Evolutionary conservation across 164 flowering plant genomes (phyloP), one percentile per base, ranked within the genome.

Genomic region (Paratinospora sagittata): DNA sequence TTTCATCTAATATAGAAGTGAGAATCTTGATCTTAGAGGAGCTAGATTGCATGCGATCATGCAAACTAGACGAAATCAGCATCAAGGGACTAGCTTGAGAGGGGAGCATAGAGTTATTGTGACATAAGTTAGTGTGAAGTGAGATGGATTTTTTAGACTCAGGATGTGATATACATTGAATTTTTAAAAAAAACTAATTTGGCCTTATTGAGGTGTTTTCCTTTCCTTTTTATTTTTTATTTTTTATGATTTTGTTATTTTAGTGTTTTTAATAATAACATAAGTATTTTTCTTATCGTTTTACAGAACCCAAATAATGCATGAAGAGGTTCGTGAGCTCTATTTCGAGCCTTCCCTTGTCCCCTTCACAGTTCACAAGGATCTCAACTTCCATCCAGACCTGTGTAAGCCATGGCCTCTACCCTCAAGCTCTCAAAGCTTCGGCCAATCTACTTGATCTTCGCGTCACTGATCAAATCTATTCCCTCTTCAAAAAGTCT

Each of bases 371-470:
- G 30, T 33, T 14, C 33, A 30, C 65, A 1, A 34, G 19, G 16
- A 49, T 4, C n/a, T 3, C 55, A n/a, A 17, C 69, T 13, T 52
- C 62, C 55, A 62, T 81, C 61, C 70, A 71, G 70, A 21, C 74
- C 27, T 52, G 78, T 16, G 33, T 81, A 21, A 10, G 27, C 63
- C 66, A 70, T 30, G 68, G 75, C 34, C 80, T 72, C 47, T 71
- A 72, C 69, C 60, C 76, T 6, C 74, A 79, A 78, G 84, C 86
- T 30, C 81, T 83, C 68, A 73, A 68, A 70, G 70, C 62, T 45
- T 76, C 80, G 0, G 30, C 68, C 34, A 39, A 70, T 23, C 72
- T 41, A 12, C 67, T 26, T 30, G 36, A 66, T 27, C 72, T 75
- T 9, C 21, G 37, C 30, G 76, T 82, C 68, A 76, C 76, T 11